Base-by-base conservation (phyloP, 495 filamentous ascomycete genomes). In the Hypoxylon subgilvum region DNA sequence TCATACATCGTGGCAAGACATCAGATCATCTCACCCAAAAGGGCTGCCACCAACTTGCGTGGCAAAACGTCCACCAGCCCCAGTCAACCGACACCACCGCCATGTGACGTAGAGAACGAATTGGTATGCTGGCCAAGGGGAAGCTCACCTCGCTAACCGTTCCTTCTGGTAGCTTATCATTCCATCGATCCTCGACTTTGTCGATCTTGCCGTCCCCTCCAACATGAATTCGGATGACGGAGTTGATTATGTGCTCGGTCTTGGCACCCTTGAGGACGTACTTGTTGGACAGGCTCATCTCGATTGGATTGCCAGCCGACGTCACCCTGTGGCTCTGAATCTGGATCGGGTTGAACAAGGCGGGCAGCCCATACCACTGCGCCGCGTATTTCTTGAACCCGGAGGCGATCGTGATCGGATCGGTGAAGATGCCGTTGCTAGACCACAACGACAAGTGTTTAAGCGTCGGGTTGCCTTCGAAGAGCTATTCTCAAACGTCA, bases 131-230 rank as follows among this genome's bases (percentile, higher is more conserved):
- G 22, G 35, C 8, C 8, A 34, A 2, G 5, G 16, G 28, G 10
- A 21, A 34, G 77, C 83, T 73, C 56, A 83, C 80, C 66, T 81
- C 74, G 10, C 65, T 68, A 51, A 83, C 67, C 0, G 58, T 46
- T 1, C 77, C 71, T 18, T 82, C 80, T 0, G 79, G 79, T 56
- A 84, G 47, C 32, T 79, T 71, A 6, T 76, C 80, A 64, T 80
- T 72, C 84, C 84, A 86, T 53, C 75, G 73, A 58, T 85, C 82
- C 67, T 84, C 79, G 6, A 85, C 73, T 52, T 73, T 78, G 9
- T 65, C 70, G 34, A 86, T 84, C 69, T 75, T 79, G 16, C 72
- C 74, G 3, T 69, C 66, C 19, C 67, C 66, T 45, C 71, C 69
- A 5, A 71, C 68, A 34, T 71, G 68, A 35, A 85, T 82, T n/a